Percentiles rank a stretch among this genome's conserved stretches.
These are phyloP conservation scores for Pilaira anomala DNA, from an alignment of 192 early-diverging fungal genomes.

Conservation along the genomic window DNA sequence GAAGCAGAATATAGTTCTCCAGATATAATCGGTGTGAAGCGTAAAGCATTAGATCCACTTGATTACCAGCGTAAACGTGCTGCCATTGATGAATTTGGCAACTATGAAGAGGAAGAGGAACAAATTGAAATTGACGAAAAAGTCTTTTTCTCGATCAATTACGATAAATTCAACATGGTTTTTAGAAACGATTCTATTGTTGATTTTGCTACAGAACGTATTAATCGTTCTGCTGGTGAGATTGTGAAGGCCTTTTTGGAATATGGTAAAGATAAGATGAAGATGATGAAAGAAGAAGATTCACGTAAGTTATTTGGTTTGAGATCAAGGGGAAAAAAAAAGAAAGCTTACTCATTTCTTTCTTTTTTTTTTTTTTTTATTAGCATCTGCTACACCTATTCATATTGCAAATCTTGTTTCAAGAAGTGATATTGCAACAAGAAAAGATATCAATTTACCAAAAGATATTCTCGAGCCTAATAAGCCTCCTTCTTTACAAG, in stretches of 20 bases:
- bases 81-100: background rate
- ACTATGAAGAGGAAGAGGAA: constrained; percentile 18
- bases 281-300: constrained; percentile 48
- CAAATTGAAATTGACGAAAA: constrained; percentile 51
- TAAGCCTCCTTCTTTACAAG: constrained; percentile 23
- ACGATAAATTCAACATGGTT: constrained; percentile 60
- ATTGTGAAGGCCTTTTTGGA: constrained; percentile 59
- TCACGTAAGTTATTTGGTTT: constrained; percentile 25
- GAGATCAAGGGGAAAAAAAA: background rate
- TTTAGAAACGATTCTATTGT: constrained; percentile 64
- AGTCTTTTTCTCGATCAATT: constrained; percentile 64
- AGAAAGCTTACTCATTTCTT: background rate
- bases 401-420: constrained; percentile 51
- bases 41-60: constrained; percentile 23
- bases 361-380: background rate
- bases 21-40: constrained; percentile 52
- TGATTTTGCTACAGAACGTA: constrained; percentile 51
- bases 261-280: constrained; percentile 54
- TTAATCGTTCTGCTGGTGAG: constrained; percentile 61
- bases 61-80: background rate
- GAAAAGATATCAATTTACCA: constrained; percentile 18
- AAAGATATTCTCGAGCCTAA: constrained; percentile 15
- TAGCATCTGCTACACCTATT: constrained; percentile 42
- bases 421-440: constrained; percentile 26
- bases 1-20: constrained; percentile 45